Base-by-base conservation (phyloP, 306 rosid species). In the Luffa aegyptiaca region DNA sequence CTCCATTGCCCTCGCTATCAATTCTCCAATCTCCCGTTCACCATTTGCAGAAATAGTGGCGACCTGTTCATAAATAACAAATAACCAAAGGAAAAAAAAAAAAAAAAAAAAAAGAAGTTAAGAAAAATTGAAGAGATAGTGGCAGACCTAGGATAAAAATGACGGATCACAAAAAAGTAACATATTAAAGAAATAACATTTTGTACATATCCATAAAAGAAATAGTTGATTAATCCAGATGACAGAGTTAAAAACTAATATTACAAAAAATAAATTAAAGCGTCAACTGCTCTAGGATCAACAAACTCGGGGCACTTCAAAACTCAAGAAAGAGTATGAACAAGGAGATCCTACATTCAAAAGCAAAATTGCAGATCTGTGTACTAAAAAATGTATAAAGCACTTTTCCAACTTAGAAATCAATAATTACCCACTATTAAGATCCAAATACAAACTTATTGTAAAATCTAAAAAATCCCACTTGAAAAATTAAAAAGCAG, bases 21-120 rank as follows among this genome's bases (percentile, higher is more conserved):
- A 71, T 84, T 92, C 97, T 35, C 98, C 98, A 79, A 95, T 92
- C 66, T 92, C 97, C 53, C 80, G 85, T 83, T 95, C 98, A 59
- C 98, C 97, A 72, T 95, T 95, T 37, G 98, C 97, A 70, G 98
- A 95, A 87, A 95, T 95, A 21, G 97, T 92, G 48, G 90, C 98
- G 82, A 95, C 98, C 97, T 95, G 78, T 58, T 56, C 17, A 33
- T 81, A 61, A 62, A 76, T 10, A 80, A 75, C 61, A 16, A 81
- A 61, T 71, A 39, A 44, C 46, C 65, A 36, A 63, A 36, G 11
- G 2, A 12, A 57, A 21, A 33, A 52, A 5, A 10, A 51, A 58
- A 78, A 31, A 17, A 10, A 26, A 42, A 21, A 17, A 77, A 44
- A 33, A 11, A 14, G 17, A n/a, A n/a, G n/a, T n/a, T n/a, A n/a